Evolutionary conservation across 2,329 filamentous ascomycete species (phyloP).

Genomic region (Ophiosphaerella herpotricha): DNA sequence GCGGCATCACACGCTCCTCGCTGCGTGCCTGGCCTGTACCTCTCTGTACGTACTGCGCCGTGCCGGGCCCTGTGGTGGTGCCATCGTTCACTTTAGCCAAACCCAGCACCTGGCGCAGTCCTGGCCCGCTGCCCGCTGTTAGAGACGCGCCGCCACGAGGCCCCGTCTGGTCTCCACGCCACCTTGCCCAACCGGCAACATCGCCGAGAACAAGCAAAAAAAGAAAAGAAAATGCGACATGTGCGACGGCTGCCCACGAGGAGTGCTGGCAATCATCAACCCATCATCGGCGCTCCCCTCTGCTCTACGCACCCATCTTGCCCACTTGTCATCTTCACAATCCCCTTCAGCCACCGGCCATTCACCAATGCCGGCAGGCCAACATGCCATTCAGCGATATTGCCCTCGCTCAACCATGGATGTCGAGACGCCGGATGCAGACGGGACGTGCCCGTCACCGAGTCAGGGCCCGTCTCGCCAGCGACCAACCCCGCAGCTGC

Average conservation of each 20-base stretch:
- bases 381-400: neutral
- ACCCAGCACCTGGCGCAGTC: slow-evolving; percentile 11
- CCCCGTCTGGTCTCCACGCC: neutral
- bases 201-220: slow-evolving; percentile 19
- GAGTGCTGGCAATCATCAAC: no score
- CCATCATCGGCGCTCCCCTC: neutral
- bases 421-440: no score
- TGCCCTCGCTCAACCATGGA: no score
- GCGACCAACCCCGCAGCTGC: no score
- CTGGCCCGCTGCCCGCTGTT: slow-evolving; percentile 25
- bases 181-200: slow-evolving; percentile 25
- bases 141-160: slow-evolving; percentile 33
- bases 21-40: neutral
- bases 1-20: slow-evolving; percentile 10
- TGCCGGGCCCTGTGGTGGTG: slow-evolving; percentile 5
- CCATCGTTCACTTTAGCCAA: slow-evolving; percentile 24
- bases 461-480: no score
- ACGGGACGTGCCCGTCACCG: no score
- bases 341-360: neutral
- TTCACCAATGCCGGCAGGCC: neutral
- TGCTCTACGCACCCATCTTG: neutral
- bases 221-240: no score
- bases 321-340: no score
- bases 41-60: neutral
- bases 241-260: neutral